A percentile compares a stretch with the other conserved stretches of the same genome.
phyloP scores from a whole-genome alignment of 192 early-diverging fungal genomes.

The Martensiomyces pterosporus region DNA sequence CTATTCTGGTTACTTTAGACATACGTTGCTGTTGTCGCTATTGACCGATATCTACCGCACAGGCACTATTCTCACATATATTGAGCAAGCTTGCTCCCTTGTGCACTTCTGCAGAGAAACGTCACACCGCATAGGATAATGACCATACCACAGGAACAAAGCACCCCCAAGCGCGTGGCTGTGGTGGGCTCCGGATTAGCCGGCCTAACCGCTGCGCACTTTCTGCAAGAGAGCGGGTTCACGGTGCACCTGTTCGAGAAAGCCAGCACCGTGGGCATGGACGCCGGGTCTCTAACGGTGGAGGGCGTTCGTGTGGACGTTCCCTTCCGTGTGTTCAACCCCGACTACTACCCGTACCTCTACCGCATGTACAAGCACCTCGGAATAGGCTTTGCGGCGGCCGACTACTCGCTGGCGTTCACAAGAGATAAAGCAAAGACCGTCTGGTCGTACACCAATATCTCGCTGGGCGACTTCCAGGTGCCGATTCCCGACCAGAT shows the following conservation, averaged over 20 bases:
- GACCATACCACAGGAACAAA: too few relatives aligned
- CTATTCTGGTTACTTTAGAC: too few relatives aligned
- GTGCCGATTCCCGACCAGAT: constrained; percentile 27
- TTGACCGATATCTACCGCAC: too few relatives aligned
- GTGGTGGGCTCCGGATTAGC: constrained; percentile 47
- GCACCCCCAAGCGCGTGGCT: constrained; percentile 27
- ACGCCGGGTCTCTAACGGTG: constrained; percentile 35
- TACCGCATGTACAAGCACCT: constrained; percentile 34
- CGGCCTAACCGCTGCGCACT: constrained; percentile 37
- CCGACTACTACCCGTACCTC: constrained; percentile 47
- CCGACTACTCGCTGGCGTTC: constrained; percentile 47
- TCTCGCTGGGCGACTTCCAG: constrained; percentile 15
- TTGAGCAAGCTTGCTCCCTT: too few relatives aligned
- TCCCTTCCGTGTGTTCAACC: constrained; percentile 47
- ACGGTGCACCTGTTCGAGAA: constrained; percentile 38
- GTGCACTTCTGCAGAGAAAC: too few relatives aligned
- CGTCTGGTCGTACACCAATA: constrained; percentile 46
- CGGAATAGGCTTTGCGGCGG: constrained; percentile 21
- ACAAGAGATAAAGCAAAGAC: constrained; percentile 3
- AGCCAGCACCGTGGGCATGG: constrained; percentile 33
- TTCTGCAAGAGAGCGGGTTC: constrained; percentile 32
- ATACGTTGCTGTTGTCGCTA: too few relatives aligned
- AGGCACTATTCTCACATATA: too few relatives aligned
- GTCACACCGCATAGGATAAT: too few relatives aligned
- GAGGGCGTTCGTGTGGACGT: constrained; percentile 44